Evolutionary conservation across 2,329 filamentous ascomycete species (phyloP).

Genomic region (Sphaerulina vaccinii): DNA sequence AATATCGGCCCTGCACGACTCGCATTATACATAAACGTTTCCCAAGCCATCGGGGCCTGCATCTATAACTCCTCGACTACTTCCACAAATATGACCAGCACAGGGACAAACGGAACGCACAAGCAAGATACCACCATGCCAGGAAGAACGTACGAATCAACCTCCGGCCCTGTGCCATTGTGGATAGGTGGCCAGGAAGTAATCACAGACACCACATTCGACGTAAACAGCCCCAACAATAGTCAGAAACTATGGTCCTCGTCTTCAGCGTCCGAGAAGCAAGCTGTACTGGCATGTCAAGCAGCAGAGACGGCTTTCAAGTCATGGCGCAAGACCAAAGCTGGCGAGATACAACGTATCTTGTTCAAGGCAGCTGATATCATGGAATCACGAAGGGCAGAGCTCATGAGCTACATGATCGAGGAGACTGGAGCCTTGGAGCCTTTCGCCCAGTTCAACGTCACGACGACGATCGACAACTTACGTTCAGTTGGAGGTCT

Average conservation of each 20-base stretch:
- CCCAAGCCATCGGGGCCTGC: too few species aligned
- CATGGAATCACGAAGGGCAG: conserved; percentile 58
- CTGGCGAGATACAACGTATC: conserved; percentile 64
- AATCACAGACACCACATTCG: conserved; percentile 50
- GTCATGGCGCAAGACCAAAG: conserved; percentile 65
- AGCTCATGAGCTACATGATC: conserved; percentile 61
- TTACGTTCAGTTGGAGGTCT: conserved; percentile 55
- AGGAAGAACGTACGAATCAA: conserved; percentile 14
- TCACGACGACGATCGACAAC: conserved; percentile 44
- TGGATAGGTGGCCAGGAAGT: conserved; percentile 52
- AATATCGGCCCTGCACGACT: neutral
- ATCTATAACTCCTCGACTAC: neutral
- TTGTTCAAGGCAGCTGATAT: conserved; percentile 68
- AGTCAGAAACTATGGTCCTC: conserved; percentile 55
- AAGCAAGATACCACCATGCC: conserved; percentile 10
- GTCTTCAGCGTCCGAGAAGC: conserved; percentile 56
- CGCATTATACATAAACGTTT: neutral
- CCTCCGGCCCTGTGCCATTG: conserved; percentile 39
- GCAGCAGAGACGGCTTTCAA: conserved; percentile 68
- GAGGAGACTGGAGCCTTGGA: conserved; percentile 56
- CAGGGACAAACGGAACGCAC: too few species aligned
- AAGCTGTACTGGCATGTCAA: conserved; percentile 56
- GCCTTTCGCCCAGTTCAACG: conserved; percentile 42
- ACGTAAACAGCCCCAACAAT: conserved; percentile 57
- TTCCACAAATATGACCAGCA: neutral